These are phyloP conservation scores for Microbotryomycetes sp. DNA, from an alignment of 1,284 basidiomycete species.

Conservation along the genomic window DNA sequence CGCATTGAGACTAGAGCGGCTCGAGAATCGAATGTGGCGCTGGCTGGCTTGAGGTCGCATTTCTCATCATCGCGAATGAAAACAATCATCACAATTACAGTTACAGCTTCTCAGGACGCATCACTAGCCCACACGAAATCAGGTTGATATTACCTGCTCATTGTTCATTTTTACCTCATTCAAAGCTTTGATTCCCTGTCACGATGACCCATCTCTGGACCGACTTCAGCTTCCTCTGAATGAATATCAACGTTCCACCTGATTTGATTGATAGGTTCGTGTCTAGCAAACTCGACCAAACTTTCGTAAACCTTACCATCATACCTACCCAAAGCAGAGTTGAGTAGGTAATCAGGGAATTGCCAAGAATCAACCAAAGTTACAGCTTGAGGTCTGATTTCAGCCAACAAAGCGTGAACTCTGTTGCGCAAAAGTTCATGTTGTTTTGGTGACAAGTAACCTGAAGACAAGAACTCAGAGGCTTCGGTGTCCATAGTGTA, in stretches of 20 bases:
- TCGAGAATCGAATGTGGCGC: no score
- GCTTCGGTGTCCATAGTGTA: slow-evolving; percentile 35
- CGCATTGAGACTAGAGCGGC: no score
- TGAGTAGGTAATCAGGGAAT: slow-evolving; percentile 43
- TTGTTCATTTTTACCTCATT: no score
- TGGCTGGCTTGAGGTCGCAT: no score
- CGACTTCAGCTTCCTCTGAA: slow-evolving; percentile 34
- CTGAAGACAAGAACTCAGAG: slow-evolving; percentile 43
- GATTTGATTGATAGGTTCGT: slow-evolving; percentile 36
- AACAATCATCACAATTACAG: background rate
- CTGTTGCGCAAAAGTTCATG: slow-evolving; percentile 39
- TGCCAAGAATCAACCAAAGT: slow-evolving; percentile 42
- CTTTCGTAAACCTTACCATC: slow-evolving; percentile 38
- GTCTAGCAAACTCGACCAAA: slow-evolving; percentile 33
- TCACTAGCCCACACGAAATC: no score
- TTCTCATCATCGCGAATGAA: no score
- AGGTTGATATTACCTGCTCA: no score
- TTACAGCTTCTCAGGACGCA: no score
- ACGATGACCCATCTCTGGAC: slow-evolving; percentile 14
- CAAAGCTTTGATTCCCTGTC: background rate
- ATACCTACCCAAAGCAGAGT: slow-evolving; percentile 42
- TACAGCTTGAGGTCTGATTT: slow-evolving; percentile 40
- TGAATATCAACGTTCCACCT: slow-evolving; percentile 42
- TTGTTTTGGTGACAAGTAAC: slow-evolving; percentile 42
- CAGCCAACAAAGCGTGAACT: slow-evolving; percentile 41